These are phyloP conservation scores for Rachicladosporium sp. DNA, from an alignment of 2,329 filamentous ascomycete genomes.

Conservation along the genomic window DNA sequence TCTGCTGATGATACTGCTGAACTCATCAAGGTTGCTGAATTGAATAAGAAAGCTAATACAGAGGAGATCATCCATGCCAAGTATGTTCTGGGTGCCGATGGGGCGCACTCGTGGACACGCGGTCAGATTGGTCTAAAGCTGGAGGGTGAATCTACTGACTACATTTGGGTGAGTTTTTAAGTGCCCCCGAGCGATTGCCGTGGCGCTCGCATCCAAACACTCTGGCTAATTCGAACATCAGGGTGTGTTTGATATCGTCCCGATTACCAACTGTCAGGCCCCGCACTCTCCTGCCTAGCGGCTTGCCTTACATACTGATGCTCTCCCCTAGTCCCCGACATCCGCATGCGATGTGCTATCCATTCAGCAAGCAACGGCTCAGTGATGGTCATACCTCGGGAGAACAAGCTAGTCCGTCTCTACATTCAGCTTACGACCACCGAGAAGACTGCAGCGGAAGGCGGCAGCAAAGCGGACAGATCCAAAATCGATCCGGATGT, in stretches of 20 bases:
- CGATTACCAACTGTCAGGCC: slow-evolving; percentile 13
- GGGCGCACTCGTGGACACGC: no score
- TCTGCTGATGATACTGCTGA: no score
- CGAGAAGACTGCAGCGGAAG: slow-evolving; percentile 25
- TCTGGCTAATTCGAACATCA: slow-evolving; percentile 4
- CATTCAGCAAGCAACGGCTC: slow-evolving; percentile 55
- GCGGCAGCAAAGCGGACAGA: slow-evolving; percentile 48
- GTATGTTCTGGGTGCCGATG: no score
- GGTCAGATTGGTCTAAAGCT: no score
- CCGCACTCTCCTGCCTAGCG: no score
- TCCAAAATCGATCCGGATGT: slow-evolving; percentile 51
- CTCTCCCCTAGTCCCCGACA: slow-evolving; percentile 39
- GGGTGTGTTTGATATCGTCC: slow-evolving; percentile 20
- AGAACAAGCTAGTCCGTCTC: slow-evolving; percentile 24
- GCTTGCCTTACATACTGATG: no score
- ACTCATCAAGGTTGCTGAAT: no score
- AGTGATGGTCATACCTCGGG: slow-evolving; percentile 66
- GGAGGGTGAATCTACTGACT: slow-evolving; percentile 10
- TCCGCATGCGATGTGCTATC: slow-evolving; percentile 68
- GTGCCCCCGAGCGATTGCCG: no score
- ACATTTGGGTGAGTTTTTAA: slow-evolving; percentile 9
- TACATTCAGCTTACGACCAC: slow-evolving; percentile 17
- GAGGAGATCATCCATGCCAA: no score
- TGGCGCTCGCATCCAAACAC: no score
- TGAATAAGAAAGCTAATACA: no score